Base-by-base conservation (phyloP, 441 rosid genomes). In the Hypseocharis bilobata region DNA sequence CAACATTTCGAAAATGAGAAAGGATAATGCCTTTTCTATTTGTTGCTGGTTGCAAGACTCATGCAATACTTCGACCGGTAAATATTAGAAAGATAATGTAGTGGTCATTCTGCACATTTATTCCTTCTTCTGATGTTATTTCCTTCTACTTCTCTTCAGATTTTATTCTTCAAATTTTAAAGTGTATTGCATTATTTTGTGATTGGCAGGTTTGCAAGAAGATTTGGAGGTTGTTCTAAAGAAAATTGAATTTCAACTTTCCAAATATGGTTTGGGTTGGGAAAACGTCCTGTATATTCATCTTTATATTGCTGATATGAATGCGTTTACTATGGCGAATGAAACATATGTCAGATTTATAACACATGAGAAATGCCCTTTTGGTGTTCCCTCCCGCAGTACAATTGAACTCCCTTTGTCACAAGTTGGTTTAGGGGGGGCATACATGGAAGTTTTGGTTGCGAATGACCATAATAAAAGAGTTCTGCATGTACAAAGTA, bases 301-400 rank as follows among this genome's bases (percentile, higher is more conserved):
- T 82, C 92, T 78, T 67, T 88, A 88, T 51, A 81, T 90, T 64
- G 83, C 88, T 65, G 88, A 86, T 83, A 93, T 93, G 96, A 74
- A 83, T 77, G 86, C 87, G 58, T 91, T 93, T 56, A 40, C 85
- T 47, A 62, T 62, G 60, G 97, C 97, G 44, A 93, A 91, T 80
- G 88, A 86, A 76, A 91, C 85, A 6, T 90, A 93, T 76, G 87
- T 86, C 75, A 83, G 74, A 64, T 93, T 85, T 70, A 88, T 93
- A 68, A 88, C 93, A 14, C 96, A 87, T 70, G 95, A 85, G 64
- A 88, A 85, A 71, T 93, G 97, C 71, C 89, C 88, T 65, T 84
- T 78, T 34, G 99, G 99, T 79, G 97, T 93, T 81, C 98, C 98
- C 68, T 93, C 98, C 19, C 93, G 98, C 30, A 88, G 98, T 78